Evolutionary conservation across 441 rosid species (phyloP).

Genomic region (Isatis lusitanica): DNA sequence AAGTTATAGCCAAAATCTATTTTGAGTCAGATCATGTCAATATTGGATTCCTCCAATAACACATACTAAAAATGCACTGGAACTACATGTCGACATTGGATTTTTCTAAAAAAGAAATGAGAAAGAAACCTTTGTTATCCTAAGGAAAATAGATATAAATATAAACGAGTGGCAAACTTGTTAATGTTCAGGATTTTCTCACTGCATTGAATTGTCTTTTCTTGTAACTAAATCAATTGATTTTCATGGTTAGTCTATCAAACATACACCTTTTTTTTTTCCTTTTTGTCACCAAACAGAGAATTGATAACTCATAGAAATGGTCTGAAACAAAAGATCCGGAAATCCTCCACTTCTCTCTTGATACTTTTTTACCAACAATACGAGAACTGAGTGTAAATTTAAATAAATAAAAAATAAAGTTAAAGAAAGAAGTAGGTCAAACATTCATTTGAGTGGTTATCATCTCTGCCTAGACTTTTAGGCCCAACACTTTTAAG

Average conservation of each 20-base stretch:
- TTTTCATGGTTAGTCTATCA: constrained; percentile 17
- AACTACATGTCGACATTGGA: no score
- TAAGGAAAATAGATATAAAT: not conserved
- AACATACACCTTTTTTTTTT: not conserved
- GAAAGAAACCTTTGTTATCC: not conserved
- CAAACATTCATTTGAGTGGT: constrained; percentile 34
- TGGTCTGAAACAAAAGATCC: not conserved
- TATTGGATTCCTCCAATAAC: no score
- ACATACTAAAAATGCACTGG: no score
- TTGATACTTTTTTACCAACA: not conserved
- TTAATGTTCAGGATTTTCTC: not conserved
- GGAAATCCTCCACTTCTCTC: constrained; percentile 3
- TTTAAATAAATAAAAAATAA: not conserved
- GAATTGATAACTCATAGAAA: constrained; percentile 5
- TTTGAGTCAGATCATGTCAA: no score
- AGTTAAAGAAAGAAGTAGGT: constrained; percentile 27
- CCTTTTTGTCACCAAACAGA: not conserved
- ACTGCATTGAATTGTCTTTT: constrained; percentile 16
- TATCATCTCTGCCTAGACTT: constrained; percentile 32
- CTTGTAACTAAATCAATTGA: not conserved
- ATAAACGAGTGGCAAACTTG: not conserved
- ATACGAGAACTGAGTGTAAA: not conserved
- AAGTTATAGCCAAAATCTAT: no score
- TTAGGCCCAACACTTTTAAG: constrained; percentile 30
- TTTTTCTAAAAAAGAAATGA: not conserved